Conservation (phyloP, 495 filamentous ascomycete species). For the Platismatia glauca region DNA sequence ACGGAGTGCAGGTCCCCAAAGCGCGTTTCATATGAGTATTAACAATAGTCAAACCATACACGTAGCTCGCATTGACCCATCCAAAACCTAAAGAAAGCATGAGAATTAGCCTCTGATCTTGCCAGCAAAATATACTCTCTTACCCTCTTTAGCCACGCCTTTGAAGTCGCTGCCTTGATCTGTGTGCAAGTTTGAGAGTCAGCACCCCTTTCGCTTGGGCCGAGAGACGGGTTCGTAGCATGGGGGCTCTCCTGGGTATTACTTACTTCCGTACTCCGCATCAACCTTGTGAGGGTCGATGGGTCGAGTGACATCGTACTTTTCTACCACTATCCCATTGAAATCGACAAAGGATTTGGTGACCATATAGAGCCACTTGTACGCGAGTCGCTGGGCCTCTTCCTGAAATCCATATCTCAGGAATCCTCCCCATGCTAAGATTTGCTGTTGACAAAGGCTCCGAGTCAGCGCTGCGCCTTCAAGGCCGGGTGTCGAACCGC, state of each 20-base stretch:
- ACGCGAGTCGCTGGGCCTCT: constrained; percentile 77
- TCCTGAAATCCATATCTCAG: constrained; percentile 81
- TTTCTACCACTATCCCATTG: constrained; percentile 97
- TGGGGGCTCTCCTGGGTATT: not conserved
- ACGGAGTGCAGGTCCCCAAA: constrained; percentile 74
- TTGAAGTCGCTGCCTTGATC: constrained; percentile 55
- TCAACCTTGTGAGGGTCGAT: constrained; percentile 88
- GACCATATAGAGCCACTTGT: constrained; percentile 96
- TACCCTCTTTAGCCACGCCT: constrained; percentile 20
- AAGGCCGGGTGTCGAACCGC: not conserved
- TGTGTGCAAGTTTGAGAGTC: constrained; percentile 47
- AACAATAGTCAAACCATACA: constrained; percentile 75
- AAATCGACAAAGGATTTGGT: constrained; percentile 96
- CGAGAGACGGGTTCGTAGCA: not conserved
- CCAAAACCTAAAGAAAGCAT: constrained; percentile 52
- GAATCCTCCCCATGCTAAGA: constrained; percentile 63
- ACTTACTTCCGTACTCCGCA: constrained; percentile 76
- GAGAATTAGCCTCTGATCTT: constrained; percentile 39
- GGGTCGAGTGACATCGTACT: constrained; percentile 89
- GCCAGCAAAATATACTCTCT: constrained; percentile 8
- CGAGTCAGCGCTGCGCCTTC: not conserved
- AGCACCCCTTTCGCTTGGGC: not conserved
- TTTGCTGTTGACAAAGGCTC: constrained; percentile 1
- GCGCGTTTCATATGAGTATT: constrained; percentile 80
- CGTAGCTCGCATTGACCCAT: constrained; percentile 97